Conservation (phyloP, 805 yeast species). For the Teunomyces stri region DNA sequence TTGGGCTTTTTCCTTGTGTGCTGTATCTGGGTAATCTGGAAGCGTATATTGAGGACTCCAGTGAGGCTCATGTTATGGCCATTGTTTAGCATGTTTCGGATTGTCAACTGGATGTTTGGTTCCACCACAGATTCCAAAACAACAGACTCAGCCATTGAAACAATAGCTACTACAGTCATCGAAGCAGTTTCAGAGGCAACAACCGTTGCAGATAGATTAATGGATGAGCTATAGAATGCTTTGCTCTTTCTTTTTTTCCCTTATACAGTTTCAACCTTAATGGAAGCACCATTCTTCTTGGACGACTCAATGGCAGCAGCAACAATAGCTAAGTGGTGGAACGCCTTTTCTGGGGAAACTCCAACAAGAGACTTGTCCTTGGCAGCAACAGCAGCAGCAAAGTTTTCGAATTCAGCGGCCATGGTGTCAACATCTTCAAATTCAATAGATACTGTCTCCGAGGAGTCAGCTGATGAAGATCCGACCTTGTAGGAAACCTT, state of each 20-base stretch:
- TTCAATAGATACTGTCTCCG: conserved; percentile 43
- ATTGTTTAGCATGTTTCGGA: conserved; percentile 32
- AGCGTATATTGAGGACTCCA: conserved; percentile 47
- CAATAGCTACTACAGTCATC: not conserved
- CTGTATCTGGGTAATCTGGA: conserved; percentile 50
- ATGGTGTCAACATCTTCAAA: conserved; percentile 45
- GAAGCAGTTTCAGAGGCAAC: conserved; percentile 1
- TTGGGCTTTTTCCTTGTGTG: conserved; percentile 45
- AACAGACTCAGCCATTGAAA: not conserved
- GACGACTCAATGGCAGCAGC: conserved; percentile 82
- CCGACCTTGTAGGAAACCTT: conserved; percentile 34
- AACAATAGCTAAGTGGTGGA: conserved; percentile 89
- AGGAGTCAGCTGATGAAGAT: conserved; percentile 42
- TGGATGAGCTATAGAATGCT: conserved; percentile 6
- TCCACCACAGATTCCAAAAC: not conserved
- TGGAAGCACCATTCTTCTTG: conserved; percentile 47
- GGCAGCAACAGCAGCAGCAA: conserved; percentile 55
- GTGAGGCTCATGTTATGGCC: conserved; percentile 47
- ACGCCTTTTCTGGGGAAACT: conserved; percentile 73
- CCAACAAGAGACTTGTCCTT: conserved; percentile 58
- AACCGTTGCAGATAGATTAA: conserved; percentile 3
- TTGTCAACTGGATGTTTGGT: conserved; percentile 11
- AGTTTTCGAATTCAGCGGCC: conserved; percentile 47
- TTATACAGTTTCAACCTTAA: conserved; percentile 37
- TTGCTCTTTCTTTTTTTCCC: not conserved